Evolutionary conservation across 352 stramenopile genomes (phyloP).

Genomic region (Thraustotheca clavata): DNA sequence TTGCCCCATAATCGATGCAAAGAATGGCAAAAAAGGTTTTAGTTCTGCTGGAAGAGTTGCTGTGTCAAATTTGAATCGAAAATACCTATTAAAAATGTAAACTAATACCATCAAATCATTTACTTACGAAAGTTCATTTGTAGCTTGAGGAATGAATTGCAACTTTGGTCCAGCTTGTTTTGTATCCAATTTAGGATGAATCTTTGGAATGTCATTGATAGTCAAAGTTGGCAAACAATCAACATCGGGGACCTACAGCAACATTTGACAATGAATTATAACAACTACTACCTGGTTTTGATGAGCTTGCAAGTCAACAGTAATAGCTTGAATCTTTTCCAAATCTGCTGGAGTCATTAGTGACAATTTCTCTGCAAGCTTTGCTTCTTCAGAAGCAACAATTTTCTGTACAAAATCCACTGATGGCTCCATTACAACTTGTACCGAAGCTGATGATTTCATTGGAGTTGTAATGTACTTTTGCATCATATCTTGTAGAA

Average conservation of each 20-base stretch:
- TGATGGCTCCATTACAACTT: conserved; percentile 67
- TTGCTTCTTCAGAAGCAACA: conserved; percentile 38
- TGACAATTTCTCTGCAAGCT: conserved; percentile 35
- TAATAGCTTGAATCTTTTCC: conserved; percentile 38
- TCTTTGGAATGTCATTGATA: conserved; percentile 48
- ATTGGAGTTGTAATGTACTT: conserved; percentile 38
- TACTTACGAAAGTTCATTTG: conserved; percentile 71
- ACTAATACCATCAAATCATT: background rate
- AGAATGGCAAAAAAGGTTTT: conserved; percentile 55
- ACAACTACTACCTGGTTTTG: conserved; percentile 24
- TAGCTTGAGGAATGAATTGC: conserved; percentile 64
- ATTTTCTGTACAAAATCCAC: conserved; percentile 50
- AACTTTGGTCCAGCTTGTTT: conserved; percentile 5
- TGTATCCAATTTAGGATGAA: background rate
- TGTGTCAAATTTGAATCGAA: conserved; percentile 63
- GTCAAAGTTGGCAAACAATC: conserved; percentile 69
- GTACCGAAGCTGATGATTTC: conserved; percentile 41
- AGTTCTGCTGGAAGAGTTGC: conserved; percentile 44
- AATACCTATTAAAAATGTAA: conserved; percentile 12
- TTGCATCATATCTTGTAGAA: conserved; percentile 51
- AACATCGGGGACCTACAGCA: conserved; percentile 45
- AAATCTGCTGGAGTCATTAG: conserved; percentile 44
- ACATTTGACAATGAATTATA: background rate
- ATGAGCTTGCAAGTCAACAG: conserved; percentile 43
- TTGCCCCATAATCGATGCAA: conserved; percentile 58